These are phyloP conservation scores for Biscogniauxia marginata DNA, from an alignment of 2,329 filamentous ascomycete species.

Conservation along the genomic window DNA sequence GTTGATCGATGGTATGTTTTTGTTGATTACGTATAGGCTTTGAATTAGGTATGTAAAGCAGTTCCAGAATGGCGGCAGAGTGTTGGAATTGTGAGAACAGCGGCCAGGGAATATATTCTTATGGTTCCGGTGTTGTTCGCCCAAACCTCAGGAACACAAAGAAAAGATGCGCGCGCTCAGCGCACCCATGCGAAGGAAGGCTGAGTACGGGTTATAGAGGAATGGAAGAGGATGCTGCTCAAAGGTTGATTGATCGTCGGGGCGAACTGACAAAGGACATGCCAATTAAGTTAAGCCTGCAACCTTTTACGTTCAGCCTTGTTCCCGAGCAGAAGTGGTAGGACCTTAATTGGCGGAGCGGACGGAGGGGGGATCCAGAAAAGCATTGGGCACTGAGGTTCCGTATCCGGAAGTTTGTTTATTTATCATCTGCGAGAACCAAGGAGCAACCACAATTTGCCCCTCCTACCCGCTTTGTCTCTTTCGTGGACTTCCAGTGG, in stretches of 20 bases:
- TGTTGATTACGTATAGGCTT: too few species aligned
- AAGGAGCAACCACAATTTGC: constrained; percentile 18
- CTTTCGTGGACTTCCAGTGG: constrained; percentile 1
- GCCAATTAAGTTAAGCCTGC: constrained; percentile 16
- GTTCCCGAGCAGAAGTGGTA: constrained; percentile 14
- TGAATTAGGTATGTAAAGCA: too few species aligned
- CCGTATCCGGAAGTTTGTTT: constrained; percentile 38
- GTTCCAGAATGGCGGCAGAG: too few species aligned
- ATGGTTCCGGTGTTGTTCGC: constrained; percentile 3
- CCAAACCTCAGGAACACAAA: not conserved
- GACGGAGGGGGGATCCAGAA: constrained; percentile 11
- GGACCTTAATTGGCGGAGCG: constrained; percentile 14
- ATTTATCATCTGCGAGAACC: constrained; percentile 31
- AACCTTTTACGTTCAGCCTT: constrained; percentile 23
- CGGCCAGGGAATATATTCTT: constrained; percentile 8
- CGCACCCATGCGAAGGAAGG: constrained; percentile 26
- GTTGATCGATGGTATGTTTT: too few species aligned
- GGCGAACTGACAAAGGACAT: constrained; percentile 8
- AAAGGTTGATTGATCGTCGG: constrained; percentile 1
- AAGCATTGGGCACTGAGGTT: constrained; percentile 11
- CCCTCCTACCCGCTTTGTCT: constrained; percentile 3
- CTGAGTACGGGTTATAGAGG: constrained; percentile 17
- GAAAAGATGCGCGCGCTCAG: constrained; percentile 23
- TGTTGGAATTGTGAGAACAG: not conserved
- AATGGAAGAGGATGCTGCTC: constrained; percentile 10